Evolutionary conservation across 2,329 filamentous ascomycete species (phyloP), one percentile per base, ranked within the genome.

Genomic region (Aureobasidium melanogenum): DNA sequence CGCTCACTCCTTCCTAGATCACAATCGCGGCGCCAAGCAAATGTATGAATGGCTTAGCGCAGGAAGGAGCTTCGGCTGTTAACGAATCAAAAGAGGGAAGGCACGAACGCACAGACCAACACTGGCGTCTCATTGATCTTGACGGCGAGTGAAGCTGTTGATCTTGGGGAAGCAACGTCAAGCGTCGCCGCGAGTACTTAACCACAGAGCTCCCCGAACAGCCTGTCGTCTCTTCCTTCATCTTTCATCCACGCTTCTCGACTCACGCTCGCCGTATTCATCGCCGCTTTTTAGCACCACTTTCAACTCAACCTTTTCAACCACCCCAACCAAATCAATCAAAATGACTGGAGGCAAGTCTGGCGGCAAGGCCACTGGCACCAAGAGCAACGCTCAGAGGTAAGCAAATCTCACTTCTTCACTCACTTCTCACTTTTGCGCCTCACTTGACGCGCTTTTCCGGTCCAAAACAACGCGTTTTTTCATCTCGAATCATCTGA

Each of bases 331-430:
- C 73, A 76, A 73, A 71, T 73, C 77, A 68, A 75, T 84, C 88
- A 97, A 90, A 89, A 99, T 99, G 94, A 96, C 94, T 91, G 93
- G 93, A 86, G 93, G 94, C 81, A 99, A 99, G 83, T 97, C 93
- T 82, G 94, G 94, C 81, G 94, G 94, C 87, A 97, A 97, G 88
- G 92, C 93, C 84, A 93, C 89, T 82, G 91, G 92, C 83, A 88
- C 89, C 83, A 99, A 99, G 91, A 75, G 73, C 72, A 96, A 89
- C 84, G 89, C 94, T 75, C 94, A 97, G 85, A 97, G 92, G 94
- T 97, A 82, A 87, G 92, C 48, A 30, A 88, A 51, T 62, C 63
- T 63, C 58, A 66, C 66, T 63, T 59, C 57, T 62, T 38, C 30
- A 39, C 19, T 56, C 58, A 64, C 61, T 46, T 62, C 56, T 43